Evolutionary conservation across 108 stramenopile species (phyloP).

Genomic region (Nitzschia sp.): DNA sequence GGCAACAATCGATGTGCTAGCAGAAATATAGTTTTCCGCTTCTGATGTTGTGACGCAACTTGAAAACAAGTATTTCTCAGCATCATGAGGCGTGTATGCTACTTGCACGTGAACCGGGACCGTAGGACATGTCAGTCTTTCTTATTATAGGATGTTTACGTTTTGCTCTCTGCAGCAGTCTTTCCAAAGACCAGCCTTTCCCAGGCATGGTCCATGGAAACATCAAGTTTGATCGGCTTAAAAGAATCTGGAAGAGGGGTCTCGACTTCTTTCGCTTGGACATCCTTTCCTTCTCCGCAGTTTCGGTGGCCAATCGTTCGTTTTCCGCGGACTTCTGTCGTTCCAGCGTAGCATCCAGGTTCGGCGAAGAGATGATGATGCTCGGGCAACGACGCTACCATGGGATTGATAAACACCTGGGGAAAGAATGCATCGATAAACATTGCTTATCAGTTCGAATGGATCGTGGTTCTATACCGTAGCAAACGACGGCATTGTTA

Average conservation of each 20-base stretch:
- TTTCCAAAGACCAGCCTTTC: background rate
- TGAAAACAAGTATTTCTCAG: too few species aligned
- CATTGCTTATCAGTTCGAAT: background rate
- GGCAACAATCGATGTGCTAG: too few species aligned
- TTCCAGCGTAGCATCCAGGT: slow-evolving; percentile 19
- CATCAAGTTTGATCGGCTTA: background rate
- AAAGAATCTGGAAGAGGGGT: background rate
- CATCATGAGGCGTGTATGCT: too few species aligned
- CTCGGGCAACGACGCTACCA: slow-evolving; percentile 52
- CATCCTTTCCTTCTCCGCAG: background rate
- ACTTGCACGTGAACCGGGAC: too few species aligned
- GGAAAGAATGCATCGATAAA: background rate
- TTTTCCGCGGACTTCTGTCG: background rate
- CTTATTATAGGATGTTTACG: too few species aligned
- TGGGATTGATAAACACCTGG: background rate
- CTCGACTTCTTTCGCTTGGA: background rate
- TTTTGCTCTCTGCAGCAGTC: background rate
- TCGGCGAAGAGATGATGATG: slow-evolving; percentile 66
- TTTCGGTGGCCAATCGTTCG: background rate
- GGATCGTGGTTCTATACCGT: too few species aligned
- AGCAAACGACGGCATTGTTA: background rate
- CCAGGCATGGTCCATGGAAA: background rate
- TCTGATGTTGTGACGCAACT: too few species aligned
- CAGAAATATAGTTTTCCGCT: too few species aligned
- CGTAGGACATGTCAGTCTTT: too few species aligned